A percentile compares a stretch with the other conserved stretches of the same genome.
Evolutionary conservation across 163 green algal genomes (phyloP).

Genomic region (Chlamydomonas reinhardtii): DNA sequence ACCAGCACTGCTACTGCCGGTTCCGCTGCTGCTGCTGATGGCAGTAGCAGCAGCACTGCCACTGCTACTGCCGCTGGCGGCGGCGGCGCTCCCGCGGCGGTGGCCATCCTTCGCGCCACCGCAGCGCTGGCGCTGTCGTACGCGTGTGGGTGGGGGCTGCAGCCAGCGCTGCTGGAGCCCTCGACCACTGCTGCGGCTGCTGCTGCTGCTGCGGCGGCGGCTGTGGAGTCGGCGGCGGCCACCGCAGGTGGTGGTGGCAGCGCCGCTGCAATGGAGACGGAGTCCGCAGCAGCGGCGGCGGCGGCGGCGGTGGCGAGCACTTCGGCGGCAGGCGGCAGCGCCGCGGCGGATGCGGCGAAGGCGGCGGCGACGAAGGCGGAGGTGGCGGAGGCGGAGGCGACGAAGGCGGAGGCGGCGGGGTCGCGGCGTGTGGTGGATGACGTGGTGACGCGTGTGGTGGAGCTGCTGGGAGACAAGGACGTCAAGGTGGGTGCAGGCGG

Average conservation of each 20-base stretch:
- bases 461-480: constrained; percentile 67
- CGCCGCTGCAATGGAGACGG: background rate
- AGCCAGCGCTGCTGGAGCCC: background rate
- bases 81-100: background rate
- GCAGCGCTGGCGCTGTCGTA: constrained; percentile 34
- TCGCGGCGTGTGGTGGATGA: background rate
- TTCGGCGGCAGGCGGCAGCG: too few species aligned
- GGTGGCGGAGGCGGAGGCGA: too few species aligned
- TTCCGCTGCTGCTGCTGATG: background rate
- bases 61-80: background rate
- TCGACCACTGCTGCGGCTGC: background rate
- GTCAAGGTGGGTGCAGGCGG: constrained; percentile 60
- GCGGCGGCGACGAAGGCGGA: too few species aligned
- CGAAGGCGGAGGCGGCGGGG: too few species aligned
- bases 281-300: background rate
- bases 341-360: background rate
- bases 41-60: too few species aligned
- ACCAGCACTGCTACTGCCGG: too few species aligned
- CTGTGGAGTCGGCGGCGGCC: background rate
- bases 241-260: background rate
- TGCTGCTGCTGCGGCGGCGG: background rate
- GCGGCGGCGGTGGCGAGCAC: background rate
- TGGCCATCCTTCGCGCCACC: background rate
- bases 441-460: constrained; percentile 7
- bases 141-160: constrained; percentile 42